Conservation (phyloP, 352 stramenopile genomes). For the Hyaloperonospora arabidopsidis region DNA sequence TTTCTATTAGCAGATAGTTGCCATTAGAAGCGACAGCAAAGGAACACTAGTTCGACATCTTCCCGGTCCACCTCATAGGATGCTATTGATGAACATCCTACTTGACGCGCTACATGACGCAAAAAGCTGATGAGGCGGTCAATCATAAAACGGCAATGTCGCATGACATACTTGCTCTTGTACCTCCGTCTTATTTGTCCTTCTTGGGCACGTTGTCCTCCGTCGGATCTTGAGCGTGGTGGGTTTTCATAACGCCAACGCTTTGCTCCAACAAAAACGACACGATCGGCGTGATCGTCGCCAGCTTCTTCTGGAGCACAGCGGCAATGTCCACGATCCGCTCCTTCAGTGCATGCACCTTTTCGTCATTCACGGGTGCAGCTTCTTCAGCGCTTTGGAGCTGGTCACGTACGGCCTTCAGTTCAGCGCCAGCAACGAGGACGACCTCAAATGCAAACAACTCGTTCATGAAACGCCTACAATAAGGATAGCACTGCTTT, state of each 20-base stretch:
- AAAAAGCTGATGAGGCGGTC: too few species aligned
- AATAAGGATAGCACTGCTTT: neutral
- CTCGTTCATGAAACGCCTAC: conserved; percentile 52
- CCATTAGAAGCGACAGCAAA: too few species aligned
- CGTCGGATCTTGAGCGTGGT: conserved; percentile 5
- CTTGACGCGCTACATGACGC: too few species aligned
- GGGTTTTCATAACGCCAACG: conserved; percentile 35
- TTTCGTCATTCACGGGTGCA: conserved; percentile 33
- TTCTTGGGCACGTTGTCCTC: conserved; percentile 34
- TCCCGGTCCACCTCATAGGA: too few species aligned
- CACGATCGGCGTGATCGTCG: conserved; percentile 46
- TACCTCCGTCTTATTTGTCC: conserved; percentile 25
- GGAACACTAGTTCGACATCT: too few species aligned
- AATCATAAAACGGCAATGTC: too few species aligned
- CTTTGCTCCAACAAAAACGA: conserved; percentile 55
- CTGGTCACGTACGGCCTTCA: conserved; percentile 54
- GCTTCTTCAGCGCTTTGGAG: conserved; percentile 36
- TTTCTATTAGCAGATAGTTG: too few species aligned
- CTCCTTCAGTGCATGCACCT: conserved; percentile 41
- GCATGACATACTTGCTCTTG: too few species aligned
- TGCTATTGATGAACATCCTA: too few species aligned
- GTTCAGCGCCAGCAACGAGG: conserved; percentile 48
- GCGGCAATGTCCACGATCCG: conserved; percentile 46
- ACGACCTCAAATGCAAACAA: conserved; percentile 61
- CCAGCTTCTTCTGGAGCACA: conserved; percentile 51